Conservation (phyloP, 2,329 filamentous ascomycete species). For the Penicillium sumatraense region DNA sequence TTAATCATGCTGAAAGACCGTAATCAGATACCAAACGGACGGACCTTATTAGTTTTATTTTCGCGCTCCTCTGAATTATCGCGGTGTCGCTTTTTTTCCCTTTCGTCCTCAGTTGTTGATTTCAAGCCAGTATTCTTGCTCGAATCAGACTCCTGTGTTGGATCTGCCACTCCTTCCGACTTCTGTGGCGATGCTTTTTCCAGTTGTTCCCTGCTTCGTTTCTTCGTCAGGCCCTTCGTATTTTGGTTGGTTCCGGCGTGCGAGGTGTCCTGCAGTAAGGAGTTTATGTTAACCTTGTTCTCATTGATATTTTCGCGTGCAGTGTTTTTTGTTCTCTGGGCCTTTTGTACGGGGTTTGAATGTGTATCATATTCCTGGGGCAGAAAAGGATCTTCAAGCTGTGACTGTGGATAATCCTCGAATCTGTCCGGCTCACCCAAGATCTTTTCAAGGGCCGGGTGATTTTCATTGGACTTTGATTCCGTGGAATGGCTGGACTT, state of each 20-base stretch:
- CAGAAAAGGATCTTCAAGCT: background rate
- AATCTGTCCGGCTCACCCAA: background rate
- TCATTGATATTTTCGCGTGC: background rate
- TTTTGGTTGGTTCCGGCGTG: slow-evolving; percentile 24
- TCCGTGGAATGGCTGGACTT: background rate
- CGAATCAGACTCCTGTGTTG: slow-evolving; percentile 8
- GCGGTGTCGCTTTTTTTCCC: slow-evolving; percentile 50
- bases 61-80: slow-evolving; percentile 46
- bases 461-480: background rate
- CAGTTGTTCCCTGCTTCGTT: slow-evolving; percentile 49
- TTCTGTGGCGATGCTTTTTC: slow-evolving; percentile 37
- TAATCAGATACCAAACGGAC: background rate
- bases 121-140: slow-evolving; percentile 19
- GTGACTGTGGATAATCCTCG: background rate
- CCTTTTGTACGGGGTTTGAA: background rate
- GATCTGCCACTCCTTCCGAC: slow-evolving; percentile 16
- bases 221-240: slow-evolving; percentile 45
- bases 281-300: slow-evolving; percentile 15
- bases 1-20: background rate
- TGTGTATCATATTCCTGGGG: background rate
- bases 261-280: slow-evolving; percentile 4
- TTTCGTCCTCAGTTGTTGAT: slow-evolving; percentile 34
- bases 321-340: background rate
- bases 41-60: slow-evolving; percentile 31
- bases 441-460: background rate